Conservation (phyloP, 1,284 basidiomycete species). For the Leccinum fuscescens region DNA sequence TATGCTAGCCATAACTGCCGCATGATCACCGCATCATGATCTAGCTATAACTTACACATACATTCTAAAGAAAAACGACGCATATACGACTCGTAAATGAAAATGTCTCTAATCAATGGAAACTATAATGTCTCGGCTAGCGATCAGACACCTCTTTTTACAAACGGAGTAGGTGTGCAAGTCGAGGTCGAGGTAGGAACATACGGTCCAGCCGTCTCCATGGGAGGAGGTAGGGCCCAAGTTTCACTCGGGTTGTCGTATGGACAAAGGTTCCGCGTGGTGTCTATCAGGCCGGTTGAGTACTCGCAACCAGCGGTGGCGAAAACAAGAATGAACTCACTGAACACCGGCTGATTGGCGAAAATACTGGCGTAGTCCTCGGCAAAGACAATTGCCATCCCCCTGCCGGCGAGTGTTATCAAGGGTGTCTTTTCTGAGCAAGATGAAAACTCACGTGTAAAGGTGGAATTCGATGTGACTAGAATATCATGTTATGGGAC, state of each 20-base stretch:
- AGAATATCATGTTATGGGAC: not conserved
- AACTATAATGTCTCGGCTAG: not conserved
- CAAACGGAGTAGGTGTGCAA: constrained; percentile 6
- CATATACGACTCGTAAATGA: not conserved
- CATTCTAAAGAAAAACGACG: not conserved
- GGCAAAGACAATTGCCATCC: constrained; percentile 17
- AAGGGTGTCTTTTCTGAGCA: not conserved
- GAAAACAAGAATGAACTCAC: not conserved
- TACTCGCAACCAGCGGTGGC: not conserved
- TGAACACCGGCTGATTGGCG: not conserved
- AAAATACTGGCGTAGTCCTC: constrained; percentile 14
- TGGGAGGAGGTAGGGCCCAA: constrained; percentile 10
- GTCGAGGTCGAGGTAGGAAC: constrained; percentile 7
- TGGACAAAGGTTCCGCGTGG: constrained; percentile 8
- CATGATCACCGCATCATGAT: not conserved
- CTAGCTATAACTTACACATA: too few species aligned
- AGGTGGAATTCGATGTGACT: constrained; percentile 33
- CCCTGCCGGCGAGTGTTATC: not conserved
- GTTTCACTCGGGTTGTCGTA: constrained; percentile 14
- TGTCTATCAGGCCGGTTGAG: constrained; percentile 3
- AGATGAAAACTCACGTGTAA: constrained; percentile 16
- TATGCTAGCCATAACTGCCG: not conserved
- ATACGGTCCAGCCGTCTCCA: constrained; percentile 10
- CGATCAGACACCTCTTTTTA: not conserved
- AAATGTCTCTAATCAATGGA: not conserved